Evolutionary conservation across 106 monocot species (phyloP), one percentile per base, ranked within the genome.

Genomic region (Dactylorhiza incarnata): DNA sequence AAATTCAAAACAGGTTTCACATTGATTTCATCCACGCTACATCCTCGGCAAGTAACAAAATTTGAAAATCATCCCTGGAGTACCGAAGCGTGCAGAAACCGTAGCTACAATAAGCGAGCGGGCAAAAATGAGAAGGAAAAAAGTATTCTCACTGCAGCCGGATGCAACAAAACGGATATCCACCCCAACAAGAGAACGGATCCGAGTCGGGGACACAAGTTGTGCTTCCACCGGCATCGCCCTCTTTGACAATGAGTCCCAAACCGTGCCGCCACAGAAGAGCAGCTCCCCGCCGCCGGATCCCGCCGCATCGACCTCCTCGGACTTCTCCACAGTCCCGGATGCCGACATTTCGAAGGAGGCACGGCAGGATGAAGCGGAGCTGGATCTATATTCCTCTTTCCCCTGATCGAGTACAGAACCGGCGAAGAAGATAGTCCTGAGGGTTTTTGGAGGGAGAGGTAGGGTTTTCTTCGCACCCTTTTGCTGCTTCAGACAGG

Each of bases 151-250:
- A 92, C 99, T 58, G 77, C 91, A 91, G 55, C 99, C 94, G 47
- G 94, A 87, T 15, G 99, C 94, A 16, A 99, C 99, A 68, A 92
- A 87, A 3, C 94, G 87, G 47, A 99, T 90, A 62, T 91, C 83
- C 45, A 94, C 86, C 7, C 91, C 99, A 12, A 99, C 63, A 29
- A 99, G 88, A 7, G 89, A 75, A 22, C 94, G 81, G 44, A 99
- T 76, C 24, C 94, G 86, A 7, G 94, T 89, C 19, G 99, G 99
- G 9, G 94, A 89, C 43, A 86, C 76, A 54, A 99, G 75, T 78
- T 92, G 94, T 15, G 72, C 82, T 20, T 23, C 51, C 16, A 43
- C 48, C 29, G 66, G 47, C 16, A 45, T 45, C 26, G 29, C 47
- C 82, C 84, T 91, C 24, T 87, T 85, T 23, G 91, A 91, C 76